Conservation (phyloP, 257 asterid genomes). For the Solanum appendiculatum region DNA sequence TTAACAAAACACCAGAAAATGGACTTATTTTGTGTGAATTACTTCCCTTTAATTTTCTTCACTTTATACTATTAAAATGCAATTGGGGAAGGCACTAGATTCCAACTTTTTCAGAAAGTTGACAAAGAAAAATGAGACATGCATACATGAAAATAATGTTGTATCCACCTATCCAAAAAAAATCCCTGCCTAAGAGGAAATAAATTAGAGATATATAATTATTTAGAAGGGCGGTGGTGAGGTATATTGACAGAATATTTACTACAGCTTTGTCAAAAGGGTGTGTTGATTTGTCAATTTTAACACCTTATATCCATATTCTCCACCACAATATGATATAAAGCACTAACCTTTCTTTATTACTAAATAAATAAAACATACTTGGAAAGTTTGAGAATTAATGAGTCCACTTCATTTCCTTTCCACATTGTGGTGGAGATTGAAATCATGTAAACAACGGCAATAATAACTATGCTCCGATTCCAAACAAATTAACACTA, state of each 20-base stretch:
- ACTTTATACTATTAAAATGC: background rate
- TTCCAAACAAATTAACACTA: background rate
- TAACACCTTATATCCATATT: background rate
- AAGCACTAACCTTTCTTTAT: background rate
- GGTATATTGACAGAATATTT: background rate
- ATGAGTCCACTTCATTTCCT: background rate
- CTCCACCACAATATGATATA: background rate
- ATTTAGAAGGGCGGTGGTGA: background rate
- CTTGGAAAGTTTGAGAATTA: background rate
- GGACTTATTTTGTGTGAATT: background rate
- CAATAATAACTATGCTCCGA: background rate
- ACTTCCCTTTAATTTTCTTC: background rate
- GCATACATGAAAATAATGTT: background rate
- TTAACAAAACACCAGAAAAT: background rate
- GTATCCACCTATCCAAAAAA: background rate
- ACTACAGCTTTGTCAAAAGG: background rate
- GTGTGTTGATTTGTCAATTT: background rate
- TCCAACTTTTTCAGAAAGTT: background rate
- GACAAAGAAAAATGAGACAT: background rate
- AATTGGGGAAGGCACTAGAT: background rate
- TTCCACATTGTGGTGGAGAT: background rate
- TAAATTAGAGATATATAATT: background rate
- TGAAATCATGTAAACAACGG: background rate
- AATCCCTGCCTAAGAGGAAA: background rate
- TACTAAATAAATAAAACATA: background rate